A percentile compares a stretch with the other conserved stretches of the same genome.
phyloP scores from a whole-genome alignment of 2,329 filamentous ascomycete species.

The Fusarium mexicanum region DNA sequence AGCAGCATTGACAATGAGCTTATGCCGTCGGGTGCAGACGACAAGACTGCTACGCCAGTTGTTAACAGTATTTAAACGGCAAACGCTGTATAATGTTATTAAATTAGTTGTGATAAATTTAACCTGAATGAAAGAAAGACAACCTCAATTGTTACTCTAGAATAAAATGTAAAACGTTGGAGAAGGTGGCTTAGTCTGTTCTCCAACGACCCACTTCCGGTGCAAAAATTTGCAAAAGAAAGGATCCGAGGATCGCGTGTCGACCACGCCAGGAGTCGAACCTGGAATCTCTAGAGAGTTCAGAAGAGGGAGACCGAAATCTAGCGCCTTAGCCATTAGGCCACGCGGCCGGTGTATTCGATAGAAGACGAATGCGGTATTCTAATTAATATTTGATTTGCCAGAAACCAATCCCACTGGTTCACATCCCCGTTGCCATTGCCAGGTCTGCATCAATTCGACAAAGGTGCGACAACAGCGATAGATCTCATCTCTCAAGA shows the following conservation, averaged over 20 bases:
- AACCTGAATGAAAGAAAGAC: fast-evolving
- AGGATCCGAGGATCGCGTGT: neutral
- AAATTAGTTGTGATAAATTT: fast-evolving
- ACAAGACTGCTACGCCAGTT: neutral
- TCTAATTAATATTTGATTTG: fast-evolving
- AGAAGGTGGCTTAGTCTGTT: neutral
- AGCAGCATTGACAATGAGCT: neutral
- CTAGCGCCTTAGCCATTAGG: slow-evolving; percentile 34
- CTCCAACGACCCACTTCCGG: neutral
- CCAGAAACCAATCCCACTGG: fast-evolving
- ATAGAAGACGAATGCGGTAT: fast-evolving
- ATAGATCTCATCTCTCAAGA: neutral
- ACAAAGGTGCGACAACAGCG: too few species aligned
- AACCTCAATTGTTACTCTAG: fast-evolving
- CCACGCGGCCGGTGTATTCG: slow-evolving; percentile 15
- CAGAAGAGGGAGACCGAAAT: slow-evolving; percentile 23
- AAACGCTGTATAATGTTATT: fast-evolving
- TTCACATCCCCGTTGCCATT: neutral
- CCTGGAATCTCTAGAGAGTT: slow-evolving; percentile 33
- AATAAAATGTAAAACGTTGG: neutral
- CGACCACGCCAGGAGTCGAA: slow-evolving; percentile 34
- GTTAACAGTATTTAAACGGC: fast-evolving
- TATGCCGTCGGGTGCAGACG: fast-evolving
- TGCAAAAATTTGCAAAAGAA: neutral
- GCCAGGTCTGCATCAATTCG: neutral